phyloP scores from a whole-genome alignment of 441 rosid species.

The Pelargonium fulgidum region DNA sequence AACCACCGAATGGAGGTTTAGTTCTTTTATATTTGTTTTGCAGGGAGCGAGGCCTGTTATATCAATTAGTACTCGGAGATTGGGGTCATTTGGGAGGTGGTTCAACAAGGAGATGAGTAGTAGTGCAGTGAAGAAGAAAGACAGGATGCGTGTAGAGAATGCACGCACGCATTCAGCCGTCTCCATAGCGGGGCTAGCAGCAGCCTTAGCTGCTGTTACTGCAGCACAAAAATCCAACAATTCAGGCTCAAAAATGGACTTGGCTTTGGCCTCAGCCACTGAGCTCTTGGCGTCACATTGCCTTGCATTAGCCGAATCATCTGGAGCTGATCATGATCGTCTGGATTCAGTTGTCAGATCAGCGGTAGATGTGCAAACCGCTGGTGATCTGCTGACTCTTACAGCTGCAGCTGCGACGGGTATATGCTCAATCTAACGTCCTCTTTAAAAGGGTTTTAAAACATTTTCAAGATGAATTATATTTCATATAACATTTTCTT shows the following conservation, averaged over 20 bases:
- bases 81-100: conserved; percentile 76
- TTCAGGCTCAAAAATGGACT: conserved; percentile 53
- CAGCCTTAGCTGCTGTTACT: conserved; percentile 70
- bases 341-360: conserved; percentile 66
- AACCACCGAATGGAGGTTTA: neutral
- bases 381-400: conserved; percentile 85
- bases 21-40: neutral
- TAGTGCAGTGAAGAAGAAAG: conserved; percentile 57
- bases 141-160: conserved; percentile 64
- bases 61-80: conserved; percentile 40
- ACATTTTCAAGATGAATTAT: too few relatives aligned
- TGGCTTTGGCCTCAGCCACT: conserved; percentile 76
- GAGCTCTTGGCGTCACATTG: conserved; percentile 87
- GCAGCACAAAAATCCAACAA: conserved; percentile 35
- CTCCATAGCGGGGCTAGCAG: conserved; percentile 83
- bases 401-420: conserved; percentile 97
- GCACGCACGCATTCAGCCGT: conserved; percentile 72
- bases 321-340: conserved; percentile 71
- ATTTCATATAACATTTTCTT: too few relatives aligned
- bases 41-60: conserved; percentile 51
- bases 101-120: conserved; percentile 50
- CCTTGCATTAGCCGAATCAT: conserved; percentile 71
- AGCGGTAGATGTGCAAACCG: conserved; percentile 64
- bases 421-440: conserved; percentile 12
- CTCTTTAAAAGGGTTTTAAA: too few relatives aligned